A percentile compares a stretch with the other conserved stretches of the same genome.
Evolutionary conservation across 2,329 filamentous ascomycete genomes (phyloP).

Genomic region (Ilyonectria robusta): DNA sequence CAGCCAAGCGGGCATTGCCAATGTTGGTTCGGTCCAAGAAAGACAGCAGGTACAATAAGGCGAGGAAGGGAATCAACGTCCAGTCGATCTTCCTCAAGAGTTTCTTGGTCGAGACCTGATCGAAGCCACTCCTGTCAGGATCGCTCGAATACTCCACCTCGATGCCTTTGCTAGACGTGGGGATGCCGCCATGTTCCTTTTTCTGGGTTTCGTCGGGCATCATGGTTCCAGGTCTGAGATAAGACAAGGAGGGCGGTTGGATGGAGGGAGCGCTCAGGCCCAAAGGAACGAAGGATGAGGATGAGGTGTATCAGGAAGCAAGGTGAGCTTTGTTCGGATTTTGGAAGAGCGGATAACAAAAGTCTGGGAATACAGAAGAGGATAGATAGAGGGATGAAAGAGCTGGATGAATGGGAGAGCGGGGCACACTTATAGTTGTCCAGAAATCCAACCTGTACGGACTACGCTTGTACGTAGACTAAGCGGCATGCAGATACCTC

Average conservation of each 20-base stretch:
- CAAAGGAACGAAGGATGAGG: background rate
- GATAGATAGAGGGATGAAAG: background rate
- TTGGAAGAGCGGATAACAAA: background rate
- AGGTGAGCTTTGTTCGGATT: background rate
- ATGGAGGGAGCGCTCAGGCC: background rate
- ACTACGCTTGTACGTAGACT: background rate
- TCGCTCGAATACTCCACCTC: conserved; percentile 3
- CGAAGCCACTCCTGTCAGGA: background rate
- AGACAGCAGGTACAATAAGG: conserved; percentile 71
- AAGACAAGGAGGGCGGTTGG: background rate
- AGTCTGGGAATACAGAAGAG: background rate
- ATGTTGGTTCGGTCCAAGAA: conserved; percentile 62
- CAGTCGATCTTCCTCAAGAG: background rate
- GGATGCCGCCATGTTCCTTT: background rate
- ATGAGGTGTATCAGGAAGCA: conserved; percentile 1
- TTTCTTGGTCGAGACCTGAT: conserved; percentile 1
- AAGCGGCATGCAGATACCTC: background rate
- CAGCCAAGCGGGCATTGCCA: conserved; percentile 73
- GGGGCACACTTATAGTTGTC: background rate
- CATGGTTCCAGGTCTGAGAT: background rate
- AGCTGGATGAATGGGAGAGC: background rate
- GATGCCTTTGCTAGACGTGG: background rate
- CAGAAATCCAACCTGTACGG: background rate
- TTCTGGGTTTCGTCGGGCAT: background rate
- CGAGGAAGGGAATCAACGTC: conserved; percentile 64